Evolutionary conservation across 495 filamentous ascomycete species (phyloP), one percentile per base, ranked within the genome.

Genomic region (Aspergillus carlsbadensis): DNA sequence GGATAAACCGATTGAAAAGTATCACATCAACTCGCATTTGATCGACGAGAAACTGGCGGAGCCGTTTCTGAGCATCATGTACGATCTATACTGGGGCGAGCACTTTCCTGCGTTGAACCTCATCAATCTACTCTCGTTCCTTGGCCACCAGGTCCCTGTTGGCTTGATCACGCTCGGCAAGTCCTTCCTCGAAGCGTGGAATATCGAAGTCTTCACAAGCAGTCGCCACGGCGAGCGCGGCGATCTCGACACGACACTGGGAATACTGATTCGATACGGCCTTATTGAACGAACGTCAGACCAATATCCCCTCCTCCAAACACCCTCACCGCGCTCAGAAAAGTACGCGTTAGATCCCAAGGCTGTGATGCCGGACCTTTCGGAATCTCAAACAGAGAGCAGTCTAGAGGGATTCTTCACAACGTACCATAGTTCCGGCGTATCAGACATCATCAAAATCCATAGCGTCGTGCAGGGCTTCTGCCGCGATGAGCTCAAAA

Each of bases 391-490:
- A 18, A 73, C 71, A 0, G 70, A 77, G 37, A 87, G 78, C 59
- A 83, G 77, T 47, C 69, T 84, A 15, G 73, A 71, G 29, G 71
- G 64, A 0, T 72, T 70, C 20, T 74, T 74, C 29, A 65, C 70
- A 0, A 55, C 73, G 0, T 79, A 78, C 40, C 69, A 74, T 1
- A 81, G 81, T 20, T 76, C 78, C 35, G 65, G 61, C 10, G 57
- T 59, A 1, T 80, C 90, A 18, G 89, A 92, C 49, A 79, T 91
- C 33, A 77, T 93, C 31, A 84, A 87, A 31, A 78, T 93, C 39
- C 89, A 92, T 65, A 86, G 82, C 31, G 88, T 93, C 1, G 87
- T 92, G 6, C 90, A 93, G 63, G 86, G 82, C 0, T 91, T 92
- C 51, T 90, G 89, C 56, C 81, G 87, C 15, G 87, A 90, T 61